Percentiles rank a stretch among this genome's conserved stretches.
These are phyloP conservation scores for Suillus fuscotomentosus DNA, from an alignment of 768 basidiomycete species.

Conservation along the genomic window DNA sequence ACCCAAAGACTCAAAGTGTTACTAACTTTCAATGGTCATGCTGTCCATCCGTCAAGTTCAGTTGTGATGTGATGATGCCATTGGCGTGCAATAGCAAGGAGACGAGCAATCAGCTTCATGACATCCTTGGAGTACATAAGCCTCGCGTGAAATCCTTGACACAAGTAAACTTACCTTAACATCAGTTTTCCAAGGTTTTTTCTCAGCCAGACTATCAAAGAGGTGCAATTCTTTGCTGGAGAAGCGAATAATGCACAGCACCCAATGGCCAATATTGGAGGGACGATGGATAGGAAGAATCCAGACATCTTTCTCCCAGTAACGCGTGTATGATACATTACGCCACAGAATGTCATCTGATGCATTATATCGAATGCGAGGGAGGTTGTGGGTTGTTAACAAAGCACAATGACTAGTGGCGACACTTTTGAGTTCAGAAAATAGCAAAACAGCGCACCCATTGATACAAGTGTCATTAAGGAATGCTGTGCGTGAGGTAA, in stretches of 20 bases:
- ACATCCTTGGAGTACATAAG: neutral
- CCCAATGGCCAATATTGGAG: constrained; percentile 29
- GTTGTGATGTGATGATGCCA: neutral
- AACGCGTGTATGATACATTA: constrained; percentile 11
- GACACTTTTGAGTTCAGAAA: neutral
- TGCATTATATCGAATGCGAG: neutral
- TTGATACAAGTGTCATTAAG: constrained; percentile 13
- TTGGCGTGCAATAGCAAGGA: constrained; percentile 4
- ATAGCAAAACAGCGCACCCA: constrained; percentile 9
- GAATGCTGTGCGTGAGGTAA: constrained; percentile 1
- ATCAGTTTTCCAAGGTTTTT: constrained; percentile 7
- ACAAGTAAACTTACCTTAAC: neutral
- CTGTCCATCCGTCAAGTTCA: constrained; percentile 7
- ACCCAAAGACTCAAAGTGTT: neutral
- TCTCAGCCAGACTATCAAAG: constrained; percentile 13
- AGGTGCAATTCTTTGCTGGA: constrained; percentile 8
- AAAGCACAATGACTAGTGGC: constrained; percentile 1
- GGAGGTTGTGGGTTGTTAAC: constrained; percentile 13
- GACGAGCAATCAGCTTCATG: constrained; percentile 7
- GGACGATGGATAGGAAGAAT: constrained; percentile 36
- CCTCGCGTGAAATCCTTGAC: neutral
- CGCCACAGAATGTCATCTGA: constrained; percentile 22
- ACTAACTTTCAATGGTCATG: constrained; percentile 3
- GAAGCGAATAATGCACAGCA: constrained; percentile 23
- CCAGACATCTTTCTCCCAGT: constrained; percentile 34